Evolutionary conservation across 176 grass and related monocot genomes (phyloP).

Genomic region (Alopecurus myosuroides): DNA sequence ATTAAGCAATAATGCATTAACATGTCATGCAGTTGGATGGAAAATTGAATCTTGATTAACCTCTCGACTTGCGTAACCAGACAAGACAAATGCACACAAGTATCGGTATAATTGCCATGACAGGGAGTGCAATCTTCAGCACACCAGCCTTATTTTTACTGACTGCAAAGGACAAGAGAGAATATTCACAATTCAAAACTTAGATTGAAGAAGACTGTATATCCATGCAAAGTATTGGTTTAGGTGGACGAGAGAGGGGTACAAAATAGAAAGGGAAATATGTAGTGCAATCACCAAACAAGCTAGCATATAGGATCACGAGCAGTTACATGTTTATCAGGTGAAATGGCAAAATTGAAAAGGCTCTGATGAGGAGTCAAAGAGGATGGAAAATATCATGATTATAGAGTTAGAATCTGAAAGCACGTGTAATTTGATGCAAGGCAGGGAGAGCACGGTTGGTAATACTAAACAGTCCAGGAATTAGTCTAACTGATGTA

Average conservation of each 20-base stretch:
- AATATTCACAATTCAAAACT: not conserved
- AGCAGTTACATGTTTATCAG: not conserved
- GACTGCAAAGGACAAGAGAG: not conserved
- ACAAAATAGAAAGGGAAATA: not conserved
- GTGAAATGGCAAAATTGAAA: not conserved
- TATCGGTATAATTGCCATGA: not conserved
- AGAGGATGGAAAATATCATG: not conserved
- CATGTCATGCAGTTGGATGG: not conserved
- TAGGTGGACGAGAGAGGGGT: not conserved
- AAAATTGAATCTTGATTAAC: not conserved
- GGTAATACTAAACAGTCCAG: not conserved
- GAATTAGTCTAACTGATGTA: not conserved
- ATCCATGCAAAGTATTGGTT: not conserved
- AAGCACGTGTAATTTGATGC: not conserved
- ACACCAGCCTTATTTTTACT: not conserved
- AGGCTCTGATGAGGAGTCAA: not conserved
- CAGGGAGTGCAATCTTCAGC: conserved; percentile 13
- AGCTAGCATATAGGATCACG: not conserved
- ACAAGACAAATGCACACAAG: not conserved
- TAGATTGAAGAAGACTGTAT: not conserved
- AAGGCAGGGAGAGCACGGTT: not conserved
- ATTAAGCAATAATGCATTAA: not conserved
- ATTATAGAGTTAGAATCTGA: not conserved
- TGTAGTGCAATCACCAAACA: not conserved
- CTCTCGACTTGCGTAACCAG: conserved; percentile 8